These are phyloP conservation scores for Letharia columbiana DNA, from an alignment of 495 filamentous ascomycete genomes.

Conservation along the genomic window DNA sequence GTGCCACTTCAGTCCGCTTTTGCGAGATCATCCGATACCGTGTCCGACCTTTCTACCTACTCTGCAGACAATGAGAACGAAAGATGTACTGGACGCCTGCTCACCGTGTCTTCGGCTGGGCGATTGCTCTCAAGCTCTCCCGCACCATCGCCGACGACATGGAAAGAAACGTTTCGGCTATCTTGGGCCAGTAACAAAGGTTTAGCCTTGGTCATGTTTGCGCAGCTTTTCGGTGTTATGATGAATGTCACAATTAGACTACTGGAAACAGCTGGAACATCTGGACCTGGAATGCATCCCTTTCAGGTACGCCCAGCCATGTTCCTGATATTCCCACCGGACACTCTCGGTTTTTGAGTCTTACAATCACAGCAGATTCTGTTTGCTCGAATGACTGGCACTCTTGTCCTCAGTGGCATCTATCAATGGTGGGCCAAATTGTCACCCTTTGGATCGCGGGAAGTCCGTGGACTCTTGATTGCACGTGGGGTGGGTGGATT, in stretches of 20 bases:
- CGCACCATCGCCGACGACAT: constrained; percentile 24
- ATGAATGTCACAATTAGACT: constrained; percentile 84
- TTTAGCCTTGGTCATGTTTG: constrained; percentile 59
- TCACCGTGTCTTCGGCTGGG: not conserved
- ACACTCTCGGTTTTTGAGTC: not conserved
- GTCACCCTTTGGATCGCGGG: constrained; percentile 60
- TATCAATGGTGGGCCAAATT: constrained; percentile 71
- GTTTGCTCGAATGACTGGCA: constrained; percentile 77
- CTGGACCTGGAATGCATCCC: constrained; percentile 64
- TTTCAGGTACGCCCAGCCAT: constrained; percentile 52
- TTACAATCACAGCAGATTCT: constrained; percentile 47
- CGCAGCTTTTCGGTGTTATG: constrained; percentile 76
- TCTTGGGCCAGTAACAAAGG: constrained; percentile 59
- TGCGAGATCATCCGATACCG: constrained; percentile 18
- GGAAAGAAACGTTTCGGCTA: constrained; percentile 22
- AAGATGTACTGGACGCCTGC: constrained; percentile 14
- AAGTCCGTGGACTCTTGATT: constrained; percentile 58
- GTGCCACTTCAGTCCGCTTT: constrained; percentile 18
- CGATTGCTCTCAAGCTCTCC: constrained; percentile 21
- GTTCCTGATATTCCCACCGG: not conserved
- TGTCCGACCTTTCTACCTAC: constrained; percentile 20
- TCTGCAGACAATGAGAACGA: constrained; percentile 22
- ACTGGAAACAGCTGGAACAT: constrained; percentile 59
- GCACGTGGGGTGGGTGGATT: constrained; percentile 68
- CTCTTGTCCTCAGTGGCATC: constrained; percentile 51